A percentile compares a stretch with the other conserved stretches of the same genome.
Conservation (phyloP, 2,329 filamentous ascomycete genomes). For the Aureobasidium uvarum region DNA sequence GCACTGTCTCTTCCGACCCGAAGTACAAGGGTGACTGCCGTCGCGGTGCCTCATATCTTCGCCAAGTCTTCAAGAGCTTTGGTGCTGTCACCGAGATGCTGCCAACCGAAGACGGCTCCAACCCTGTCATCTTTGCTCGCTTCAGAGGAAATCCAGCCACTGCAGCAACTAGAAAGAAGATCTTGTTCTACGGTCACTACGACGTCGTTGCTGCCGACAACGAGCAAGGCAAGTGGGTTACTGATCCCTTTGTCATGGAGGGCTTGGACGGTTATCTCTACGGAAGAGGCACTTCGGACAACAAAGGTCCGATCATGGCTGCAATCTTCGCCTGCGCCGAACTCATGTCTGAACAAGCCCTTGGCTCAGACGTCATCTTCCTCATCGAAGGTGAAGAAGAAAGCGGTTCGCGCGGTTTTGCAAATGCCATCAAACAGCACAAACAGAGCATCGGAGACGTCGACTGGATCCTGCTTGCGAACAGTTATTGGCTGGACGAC, state of each 20-base stretch:
- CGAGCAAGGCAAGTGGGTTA: conserved; percentile 76
- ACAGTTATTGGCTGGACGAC: conserved; percentile 98
- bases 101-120: conserved; percentile 73
- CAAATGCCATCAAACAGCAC: conserved; percentile 73
- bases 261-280: conserved; percentile 92
- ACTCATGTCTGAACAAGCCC: conserved; percentile 74
- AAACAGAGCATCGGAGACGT: conserved; percentile 84
- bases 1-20: conserved; percentile 82
- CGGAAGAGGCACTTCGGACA: conserved; percentile 93
- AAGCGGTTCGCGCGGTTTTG: conserved; percentile 86
- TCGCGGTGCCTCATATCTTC: conserved; percentile 85
- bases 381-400: conserved; percentile 97
- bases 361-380: conserved; percentile 88
- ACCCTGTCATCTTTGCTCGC: conserved; percentile 89
- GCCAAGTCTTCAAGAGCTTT: conserved; percentile 85
- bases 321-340: conserved; percentile 93
- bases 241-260: conserved; percentile 84
- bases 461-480: conserved; percentile 92
- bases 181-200: conserved; percentile 97
- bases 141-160: conserved; percentile 74
- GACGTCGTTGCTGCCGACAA: conserved; percentile 91
- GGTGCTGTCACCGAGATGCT: conserved; percentile 88
- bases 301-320: conserved; percentile 94
- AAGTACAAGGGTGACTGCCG: conserved; percentile 90
- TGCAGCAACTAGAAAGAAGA: conserved; percentile 69